Conservation (phyloP, 2,329 filamentous ascomycete genomes). For the Huntiella moniliformis region DNA sequence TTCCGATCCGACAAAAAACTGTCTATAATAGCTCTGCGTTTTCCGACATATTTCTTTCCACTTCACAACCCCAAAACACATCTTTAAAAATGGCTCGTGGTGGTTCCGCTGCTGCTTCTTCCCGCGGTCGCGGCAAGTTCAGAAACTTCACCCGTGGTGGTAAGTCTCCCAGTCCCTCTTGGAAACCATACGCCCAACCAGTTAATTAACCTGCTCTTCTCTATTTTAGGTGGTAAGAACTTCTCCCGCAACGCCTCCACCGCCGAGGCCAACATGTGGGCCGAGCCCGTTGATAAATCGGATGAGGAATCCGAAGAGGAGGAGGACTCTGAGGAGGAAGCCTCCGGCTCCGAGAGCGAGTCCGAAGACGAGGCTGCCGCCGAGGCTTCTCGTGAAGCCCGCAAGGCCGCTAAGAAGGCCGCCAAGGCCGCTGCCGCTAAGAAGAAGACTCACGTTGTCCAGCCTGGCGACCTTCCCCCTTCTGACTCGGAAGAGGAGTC, state of each 20-base stretch:
- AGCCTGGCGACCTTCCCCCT: conserved; percentile 71
- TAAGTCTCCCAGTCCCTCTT: conserved; percentile 22
- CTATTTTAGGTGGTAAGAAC: conserved; percentile 61
- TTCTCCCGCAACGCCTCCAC: conserved; percentile 85
- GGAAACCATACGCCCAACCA: neutral
- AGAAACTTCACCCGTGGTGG: conserved; percentile 86
- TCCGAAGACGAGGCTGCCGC: conserved; percentile 34
- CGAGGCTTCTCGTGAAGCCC: conserved; percentile 56
- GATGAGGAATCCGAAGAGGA: conserved; percentile 35
- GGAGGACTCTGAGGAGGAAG: conserved; percentile 32
- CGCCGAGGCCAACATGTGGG: conserved; percentile 71
- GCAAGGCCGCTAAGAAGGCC: conserved; percentile 71
- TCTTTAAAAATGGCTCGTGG: conserved; percentile 22
- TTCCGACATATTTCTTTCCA: neutral
- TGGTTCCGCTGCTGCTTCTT: conserved; percentile 27
- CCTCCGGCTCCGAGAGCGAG: conserved; percentile 29
- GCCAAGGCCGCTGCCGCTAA: conserved; percentile 75
- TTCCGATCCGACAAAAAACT: neutral
- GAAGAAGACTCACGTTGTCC: conserved; percentile 50
- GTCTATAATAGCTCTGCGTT: neutral
- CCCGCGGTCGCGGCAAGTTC: conserved; percentile 78
- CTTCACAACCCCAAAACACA: neutral
- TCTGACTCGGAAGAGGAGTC: conserved; percentile 36
- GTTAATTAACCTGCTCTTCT: neutral
- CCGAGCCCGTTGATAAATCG: conserved; percentile 24